These are phyloP conservation scores for Termitomyces sp. DNA, from an alignment of 1,284 basidiomycete species.

Conservation along the genomic window DNA sequence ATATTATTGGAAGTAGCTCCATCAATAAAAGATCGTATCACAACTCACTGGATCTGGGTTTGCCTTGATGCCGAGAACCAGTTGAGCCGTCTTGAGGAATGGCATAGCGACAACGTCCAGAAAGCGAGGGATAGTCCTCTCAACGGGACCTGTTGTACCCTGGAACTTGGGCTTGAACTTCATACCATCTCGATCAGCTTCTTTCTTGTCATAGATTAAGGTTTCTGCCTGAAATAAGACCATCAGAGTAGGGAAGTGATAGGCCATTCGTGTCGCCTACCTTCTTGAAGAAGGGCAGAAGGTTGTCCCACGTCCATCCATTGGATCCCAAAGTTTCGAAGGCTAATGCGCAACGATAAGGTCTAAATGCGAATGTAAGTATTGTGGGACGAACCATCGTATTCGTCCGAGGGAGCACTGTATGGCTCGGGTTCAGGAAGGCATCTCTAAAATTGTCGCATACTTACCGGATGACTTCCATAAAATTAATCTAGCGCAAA, in stretches of 20 bases:
- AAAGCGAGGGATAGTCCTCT: neutral
- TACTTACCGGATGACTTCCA: neutral
- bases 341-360: neutral
- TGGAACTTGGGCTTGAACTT: neutral
- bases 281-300: constrained; percentile 10
- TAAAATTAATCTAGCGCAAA: neutral
- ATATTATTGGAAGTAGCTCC: neutral
- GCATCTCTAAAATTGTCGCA: neutral
- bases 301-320: constrained; percentile 7
- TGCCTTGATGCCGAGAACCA: constrained; percentile 1
- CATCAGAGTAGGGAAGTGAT: neutral
- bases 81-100: neutral
- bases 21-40: neutral
- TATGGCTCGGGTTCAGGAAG: too few species aligned
- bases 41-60: constrained; percentile 5
- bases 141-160: neutral
- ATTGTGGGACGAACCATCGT: neutral
- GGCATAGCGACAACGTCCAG: neutral
- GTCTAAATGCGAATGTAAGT: neutral
- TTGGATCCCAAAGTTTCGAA: constrained; percentile 6
- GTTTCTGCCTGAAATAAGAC: constrained; percentile 3
- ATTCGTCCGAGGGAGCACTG: constrained; percentile 3
- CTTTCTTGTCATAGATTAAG: neutral
- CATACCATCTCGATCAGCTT: neutral
- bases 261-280: neutral